Evolutionary conservation across 2,329 filamentous ascomycete species (phyloP), one percentile per base, ranked within the genome.

Genomic region (Fusarium sp.): DNA sequence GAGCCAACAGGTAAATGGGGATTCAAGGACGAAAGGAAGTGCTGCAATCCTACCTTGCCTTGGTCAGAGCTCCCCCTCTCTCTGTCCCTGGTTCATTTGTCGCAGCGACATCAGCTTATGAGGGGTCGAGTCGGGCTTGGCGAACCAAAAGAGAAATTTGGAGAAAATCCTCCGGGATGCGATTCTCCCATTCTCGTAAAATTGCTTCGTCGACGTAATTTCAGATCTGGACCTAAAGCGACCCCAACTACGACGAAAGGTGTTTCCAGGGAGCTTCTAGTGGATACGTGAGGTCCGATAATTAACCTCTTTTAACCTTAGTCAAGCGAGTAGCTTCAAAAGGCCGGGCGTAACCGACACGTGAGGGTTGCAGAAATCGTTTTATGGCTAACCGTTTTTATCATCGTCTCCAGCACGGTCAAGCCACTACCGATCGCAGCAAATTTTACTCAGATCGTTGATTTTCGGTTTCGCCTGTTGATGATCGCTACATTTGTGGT

Each of bases 341-440:
- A 53, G 34, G 34, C 20, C 63, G 63, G 63, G 61, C 61, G 20
- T 66, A 24, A 46, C 63, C 63, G 61, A 61, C 45, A 58, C 60
- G 45, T 51, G 61, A 65, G 40, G 60, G 61, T 51, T 65, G 61
- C 60, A 29, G 40, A n/a, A 34, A 37, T 37, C 10, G 34, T 12
- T 13, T 57, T 3, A 27, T 3, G 14, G 20, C 16, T 24, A 34
- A 7, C 51, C 37, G 10, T 58, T 65, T 65, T 41, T 3, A 49
- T 18, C 10, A 32, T 65, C 25, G 60, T 29, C 47, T 18, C 24
- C 13, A 13, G 9, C 6, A 41, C 45, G 51, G 37, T 58, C 12
- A 44, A 44, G 27, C 11, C 20, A 52, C 20, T 41, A 10, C 13
- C 13, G 45, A 51, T 40, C 4, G 24, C 24, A 29, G 32, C 41